Evolutionary conservation across 108 stramenopile genomes (phyloP).

Genomic region (Cylindrotheca closterium): DNA sequence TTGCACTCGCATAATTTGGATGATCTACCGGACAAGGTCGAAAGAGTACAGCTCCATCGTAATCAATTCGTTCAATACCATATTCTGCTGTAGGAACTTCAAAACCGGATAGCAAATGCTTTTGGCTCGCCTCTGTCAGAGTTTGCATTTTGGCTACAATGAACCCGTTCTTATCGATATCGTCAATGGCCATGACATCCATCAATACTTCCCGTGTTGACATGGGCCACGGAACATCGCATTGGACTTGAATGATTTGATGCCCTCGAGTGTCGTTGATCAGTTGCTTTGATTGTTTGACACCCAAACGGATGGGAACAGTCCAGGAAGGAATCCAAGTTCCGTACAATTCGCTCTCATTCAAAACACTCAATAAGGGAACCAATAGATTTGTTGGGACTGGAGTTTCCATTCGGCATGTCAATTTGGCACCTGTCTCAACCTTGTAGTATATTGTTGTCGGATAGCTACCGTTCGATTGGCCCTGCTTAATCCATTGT

Average conservation of each 20-base stretch:
- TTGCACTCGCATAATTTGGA: conserved; percentile 23
- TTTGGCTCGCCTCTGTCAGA: conserved; percentile 10
- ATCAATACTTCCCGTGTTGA: conserved; percentile 48
- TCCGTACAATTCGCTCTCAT: conserved; percentile 66
- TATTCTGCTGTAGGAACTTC: conserved; percentile 25
- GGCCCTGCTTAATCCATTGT: conserved; percentile 60
- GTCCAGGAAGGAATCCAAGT: conserved; percentile 67
- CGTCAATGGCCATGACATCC: conserved; percentile 63
- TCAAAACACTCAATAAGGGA: conserved; percentile 66
- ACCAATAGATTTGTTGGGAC: conserved; percentile 52
- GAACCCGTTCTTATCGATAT: conserved; percentile 47
- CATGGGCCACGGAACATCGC: conserved; percentile 68
- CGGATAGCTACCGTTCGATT: conserved; percentile 51
- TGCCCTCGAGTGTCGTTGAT: conserved; percentile 46
- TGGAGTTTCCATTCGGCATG: conserved; percentile 66
- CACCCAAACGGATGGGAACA: conserved; percentile 45
- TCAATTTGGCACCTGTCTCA: conserved; percentile 32
- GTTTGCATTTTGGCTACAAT: conserved; percentile 46
- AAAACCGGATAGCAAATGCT: conserved; percentile 26
- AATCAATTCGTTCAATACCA: conserved; percentile 49
- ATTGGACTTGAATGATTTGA: conserved; percentile 53
- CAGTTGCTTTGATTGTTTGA: conserved; percentile 50
- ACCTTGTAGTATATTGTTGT: conserved; percentile 75
- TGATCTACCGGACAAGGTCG: conserved; percentile 71
- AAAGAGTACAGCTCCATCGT: conserved; percentile 60